phyloP scores from a whole-genome alignment of 805 yeast species.

The Ogataea paraovalis region DNA sequence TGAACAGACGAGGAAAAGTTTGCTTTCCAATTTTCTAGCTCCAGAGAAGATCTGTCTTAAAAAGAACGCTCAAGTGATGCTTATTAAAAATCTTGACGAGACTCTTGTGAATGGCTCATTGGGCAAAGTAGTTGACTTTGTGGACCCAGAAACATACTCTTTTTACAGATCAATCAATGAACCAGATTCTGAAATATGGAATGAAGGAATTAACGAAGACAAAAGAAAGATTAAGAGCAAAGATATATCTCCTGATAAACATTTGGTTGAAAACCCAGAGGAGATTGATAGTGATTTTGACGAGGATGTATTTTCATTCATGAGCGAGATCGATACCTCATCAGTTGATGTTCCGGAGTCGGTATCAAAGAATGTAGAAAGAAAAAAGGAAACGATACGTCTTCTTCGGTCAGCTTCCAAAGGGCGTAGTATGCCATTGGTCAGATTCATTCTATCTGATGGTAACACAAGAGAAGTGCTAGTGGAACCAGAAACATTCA shows the following conservation, averaged over 20 bases:
- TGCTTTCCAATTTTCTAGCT: slow-evolving; percentile 58
- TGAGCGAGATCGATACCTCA: slow-evolving; percentile 23
- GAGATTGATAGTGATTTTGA: slow-evolving; percentile 30
- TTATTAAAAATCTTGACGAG: slow-evolving; percentile 70
- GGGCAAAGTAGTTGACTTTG: slow-evolving; percentile 52
- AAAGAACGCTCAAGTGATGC: slow-evolving; percentile 78
- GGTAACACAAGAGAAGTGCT: slow-evolving; percentile 71
- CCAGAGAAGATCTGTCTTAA: slow-evolving; percentile 55
- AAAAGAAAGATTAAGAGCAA: slow-evolving; percentile 13
- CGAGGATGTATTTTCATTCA: slow-evolving; percentile 48
- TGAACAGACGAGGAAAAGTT: slow-evolving; percentile 36
- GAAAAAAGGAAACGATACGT: slow-evolving; percentile 45
- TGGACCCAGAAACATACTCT: slow-evolving; percentile 47
- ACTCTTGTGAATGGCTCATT: slow-evolving; percentile 73
- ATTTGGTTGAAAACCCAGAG: slow-evolving; percentile 17
- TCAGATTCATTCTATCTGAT: slow-evolving; percentile 68
- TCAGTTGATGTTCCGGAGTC: slow-evolving; percentile 20
- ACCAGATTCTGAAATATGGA: slow-evolving; percentile 12
- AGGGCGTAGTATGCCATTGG: slow-evolving; percentile 63
- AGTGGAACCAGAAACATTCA: slow-evolving; percentile 81
- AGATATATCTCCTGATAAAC: slow-evolving; percentile 4
- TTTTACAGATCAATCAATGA: slow-evolving; percentile 30
- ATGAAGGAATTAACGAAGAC: slow-evolving; percentile 19
- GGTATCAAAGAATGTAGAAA: slow-evolving; percentile 29
- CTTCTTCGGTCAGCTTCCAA: slow-evolving; percentile 41